Conservation (phyloP, 495 filamentous ascomycete species). For the Extremus antarcticus region DNA sequence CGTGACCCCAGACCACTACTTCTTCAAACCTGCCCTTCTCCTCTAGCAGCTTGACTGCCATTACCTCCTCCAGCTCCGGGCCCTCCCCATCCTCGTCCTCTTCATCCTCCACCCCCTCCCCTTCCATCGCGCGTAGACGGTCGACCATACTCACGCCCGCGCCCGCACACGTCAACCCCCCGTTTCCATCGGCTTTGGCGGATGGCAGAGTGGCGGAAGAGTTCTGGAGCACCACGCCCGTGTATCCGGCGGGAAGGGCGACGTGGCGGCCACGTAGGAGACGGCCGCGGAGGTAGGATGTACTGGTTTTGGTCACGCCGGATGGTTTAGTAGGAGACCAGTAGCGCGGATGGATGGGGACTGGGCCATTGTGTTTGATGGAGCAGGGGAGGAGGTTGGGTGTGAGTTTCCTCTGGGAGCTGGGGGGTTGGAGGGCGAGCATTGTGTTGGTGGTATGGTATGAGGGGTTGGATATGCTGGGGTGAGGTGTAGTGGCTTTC, state of each 20-base stretch:
- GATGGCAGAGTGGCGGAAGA: not conserved
- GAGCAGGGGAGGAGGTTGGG: constrained; percentile 78
- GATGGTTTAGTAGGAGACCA: constrained; percentile 47
- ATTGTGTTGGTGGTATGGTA: not conserved
- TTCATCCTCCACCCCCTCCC: constrained; percentile 21
- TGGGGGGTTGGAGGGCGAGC: constrained; percentile 4
- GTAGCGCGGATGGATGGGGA: constrained; percentile 54
- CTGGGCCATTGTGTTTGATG: constrained; percentile 66
- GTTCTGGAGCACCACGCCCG: constrained; percentile 37
- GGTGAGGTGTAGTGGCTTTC: too few species aligned
- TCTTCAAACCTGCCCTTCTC: constrained; percentile 61
- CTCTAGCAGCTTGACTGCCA: constrained; percentile 49
- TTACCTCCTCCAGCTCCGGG: constrained; percentile 31
- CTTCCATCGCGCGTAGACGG: constrained; percentile 8
- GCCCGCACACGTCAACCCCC: too few species aligned
- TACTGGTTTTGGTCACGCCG: constrained; percentile 15
- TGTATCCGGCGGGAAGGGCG: constrained; percentile 62
- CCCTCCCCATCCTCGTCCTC: constrained; percentile 38
- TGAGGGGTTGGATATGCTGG: too few species aligned
- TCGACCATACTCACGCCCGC: constrained; percentile 21
- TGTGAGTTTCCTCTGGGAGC: constrained; percentile 36
- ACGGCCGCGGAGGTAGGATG: constrained; percentile 71
- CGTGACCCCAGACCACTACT: constrained; percentile 76
- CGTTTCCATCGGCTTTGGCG: not conserved
- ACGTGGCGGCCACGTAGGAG: constrained; percentile 61